phyloP scores from a whole-genome alignment of 1,284 basidiomycete genomes.

The Athelia psychrophila region DNA sequence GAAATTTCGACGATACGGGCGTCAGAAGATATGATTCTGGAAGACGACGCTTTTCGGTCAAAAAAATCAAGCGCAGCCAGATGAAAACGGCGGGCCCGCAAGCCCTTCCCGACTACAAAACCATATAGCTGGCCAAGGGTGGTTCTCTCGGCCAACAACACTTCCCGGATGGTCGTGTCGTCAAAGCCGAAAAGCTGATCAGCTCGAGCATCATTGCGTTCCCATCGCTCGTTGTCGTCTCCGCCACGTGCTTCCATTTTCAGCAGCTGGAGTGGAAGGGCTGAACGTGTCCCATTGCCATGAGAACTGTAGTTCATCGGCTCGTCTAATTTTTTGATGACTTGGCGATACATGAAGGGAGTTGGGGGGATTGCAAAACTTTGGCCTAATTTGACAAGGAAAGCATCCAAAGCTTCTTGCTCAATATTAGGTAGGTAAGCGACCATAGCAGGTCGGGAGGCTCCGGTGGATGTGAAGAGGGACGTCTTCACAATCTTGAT shows the following conservation, averaged over 20 bases:
- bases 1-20: conserved; percentile 53
- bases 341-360: conserved; percentile 26
- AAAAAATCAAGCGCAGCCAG: conserved; percentile 50
- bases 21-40: conserved; percentile 47
- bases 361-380: conserved; percentile 21
- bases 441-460: conserved; percentile 51
- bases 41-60: conserved; percentile 31
- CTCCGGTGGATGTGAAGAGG: conserved; percentile 50
- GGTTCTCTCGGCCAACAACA: conserved; percentile 62
- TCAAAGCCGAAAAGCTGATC: conserved; percentile 49
- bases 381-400: conserved; percentile 49
- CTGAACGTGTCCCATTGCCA: conserved; percentile 22
- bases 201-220: conserved; percentile 38
- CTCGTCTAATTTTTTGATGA: conserved; percentile 49
- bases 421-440: conserved; percentile 56
- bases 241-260: conserved; percentile 37
- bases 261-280: conserved; percentile 38
- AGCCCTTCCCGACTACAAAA: conserved; percentile 59
- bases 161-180: conserved; percentile 50
- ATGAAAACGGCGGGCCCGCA: conserved; percentile 63
- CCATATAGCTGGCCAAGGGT: conserved; percentile 69
- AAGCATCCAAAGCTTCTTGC: conserved; percentile 49
- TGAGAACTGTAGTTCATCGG: conserved; percentile 51
- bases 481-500: conserved; percentile 65
- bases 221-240: conserved; percentile 39